Conservation (phyloP, 169 alveolate genomes). For the Babesia bovis region DNA sequence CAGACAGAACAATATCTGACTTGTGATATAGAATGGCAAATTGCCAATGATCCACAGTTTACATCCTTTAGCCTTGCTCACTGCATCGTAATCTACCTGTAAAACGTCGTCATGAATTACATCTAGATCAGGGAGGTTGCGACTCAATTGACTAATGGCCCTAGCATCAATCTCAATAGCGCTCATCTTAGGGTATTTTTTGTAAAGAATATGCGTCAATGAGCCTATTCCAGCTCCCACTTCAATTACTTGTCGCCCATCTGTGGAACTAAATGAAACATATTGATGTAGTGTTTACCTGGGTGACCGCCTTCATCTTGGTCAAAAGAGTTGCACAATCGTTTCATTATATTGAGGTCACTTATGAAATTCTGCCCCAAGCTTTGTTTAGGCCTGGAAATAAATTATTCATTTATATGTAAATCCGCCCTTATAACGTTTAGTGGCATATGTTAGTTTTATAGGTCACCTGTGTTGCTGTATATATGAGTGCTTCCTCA, state of each 20-base stretch:
- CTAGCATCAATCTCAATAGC: slow-evolving; percentile 81
- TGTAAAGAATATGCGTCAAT: slow-evolving; percentile 71
- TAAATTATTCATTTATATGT: too few relatives aligned
- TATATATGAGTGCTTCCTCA: too few relatives aligned
- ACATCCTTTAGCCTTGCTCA: slow-evolving; percentile 62
- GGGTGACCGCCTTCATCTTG: slow-evolving; percentile 20
- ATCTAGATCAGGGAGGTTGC: slow-evolving; percentile 78
- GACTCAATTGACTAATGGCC: slow-evolving; percentile 79
- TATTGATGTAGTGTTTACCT: background rate
- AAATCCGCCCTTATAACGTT: background rate
- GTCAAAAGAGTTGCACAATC: slow-evolving; percentile 51
- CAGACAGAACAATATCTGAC: slow-evolving; percentile 81
- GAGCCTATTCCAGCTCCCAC: slow-evolving; percentile 86
- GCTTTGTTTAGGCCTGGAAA: slow-evolving; percentile 79
- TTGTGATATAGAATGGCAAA: slow-evolving; percentile 82
- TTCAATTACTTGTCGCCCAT: slow-evolving; percentile 76
- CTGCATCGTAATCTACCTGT: slow-evolving; percentile 77
- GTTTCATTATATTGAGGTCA: slow-evolving; percentile 73
- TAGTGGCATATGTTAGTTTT: background rate
- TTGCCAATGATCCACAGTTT: slow-evolving; percentile 79
- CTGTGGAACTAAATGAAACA: slow-evolving; percentile 14
- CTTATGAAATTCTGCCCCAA: slow-evolving; percentile 82
- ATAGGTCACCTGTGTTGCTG: too few relatives aligned
- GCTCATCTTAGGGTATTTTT: slow-evolving; percentile 75
- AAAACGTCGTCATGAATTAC: slow-evolving; percentile 82